A percentile compares a stretch with the other conserved stretches of the same genome.
Conservation (phyloP, 1,139 yeast species). For the Kazachstania sp. region DNA sequence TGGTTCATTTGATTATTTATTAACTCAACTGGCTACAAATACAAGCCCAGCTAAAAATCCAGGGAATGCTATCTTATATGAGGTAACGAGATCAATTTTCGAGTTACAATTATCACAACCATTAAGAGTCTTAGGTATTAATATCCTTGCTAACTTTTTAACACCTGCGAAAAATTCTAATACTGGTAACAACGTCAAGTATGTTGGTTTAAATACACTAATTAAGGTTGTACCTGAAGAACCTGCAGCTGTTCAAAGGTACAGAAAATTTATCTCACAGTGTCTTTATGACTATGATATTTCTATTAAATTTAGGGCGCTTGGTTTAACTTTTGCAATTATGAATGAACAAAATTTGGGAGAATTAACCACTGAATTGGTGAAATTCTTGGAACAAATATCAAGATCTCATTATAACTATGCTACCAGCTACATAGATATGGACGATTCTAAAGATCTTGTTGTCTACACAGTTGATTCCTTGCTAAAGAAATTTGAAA, state of each 20-base stretch:
- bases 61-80: constrained; percentile 79
- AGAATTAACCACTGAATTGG: constrained; percentile 69
- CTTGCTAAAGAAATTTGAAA: constrained; percentile 28
- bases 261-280: constrained; percentile 71
- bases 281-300: constrained; percentile 86
- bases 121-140: constrained; percentile 79
- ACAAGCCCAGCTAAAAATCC: constrained; percentile 72
- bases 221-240: constrained; percentile 75
- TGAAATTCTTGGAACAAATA: constrained; percentile 54
- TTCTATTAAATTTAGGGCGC: constrained; percentile 85
- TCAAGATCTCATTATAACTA: constrained; percentile 5
- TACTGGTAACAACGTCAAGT: constrained; percentile 63
- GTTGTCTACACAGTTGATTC: constrained; percentile 32
- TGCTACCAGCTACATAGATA: constrained; percentile 16
- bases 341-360: constrained; percentile 78
- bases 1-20: constrained; percentile 70
- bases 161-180: constrained; percentile 38
- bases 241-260: constrained; percentile 92
- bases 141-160: constrained; percentile 79
- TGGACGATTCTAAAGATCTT: constrained; percentile 31
- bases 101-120: constrained; percentile 73
- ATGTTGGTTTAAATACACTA: constrained; percentile 85
- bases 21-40: constrained; percentile 86
- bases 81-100: constrained; percentile 82
- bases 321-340: constrained; percentile 85